Percentiles rank a stretch among this genome's conserved stretches.
These are phyloP conservation scores for Calophaca sinica DNA, from an alignment of 306 rosid species.

Conservation along the genomic window DNA sequence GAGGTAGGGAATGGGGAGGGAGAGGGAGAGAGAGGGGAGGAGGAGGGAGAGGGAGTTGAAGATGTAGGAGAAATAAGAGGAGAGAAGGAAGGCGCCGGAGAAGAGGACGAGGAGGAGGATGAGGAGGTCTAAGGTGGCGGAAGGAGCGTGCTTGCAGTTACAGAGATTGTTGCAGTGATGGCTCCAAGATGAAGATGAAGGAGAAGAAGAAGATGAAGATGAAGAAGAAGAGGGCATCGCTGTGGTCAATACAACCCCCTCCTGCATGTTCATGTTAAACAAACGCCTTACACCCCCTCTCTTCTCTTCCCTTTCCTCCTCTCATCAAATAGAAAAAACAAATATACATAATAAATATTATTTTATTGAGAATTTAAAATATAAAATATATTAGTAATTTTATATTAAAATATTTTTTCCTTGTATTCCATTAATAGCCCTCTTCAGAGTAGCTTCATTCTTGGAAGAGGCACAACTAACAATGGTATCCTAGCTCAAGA, in stretches of 20 bases:
- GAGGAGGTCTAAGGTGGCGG: slow-evolving; percentile 88
- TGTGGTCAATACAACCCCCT: slow-evolving; percentile 27
- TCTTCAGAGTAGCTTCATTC: no score
- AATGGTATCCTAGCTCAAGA: no score
- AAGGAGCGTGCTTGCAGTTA: slow-evolving; percentile 81
- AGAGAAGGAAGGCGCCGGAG: slow-evolving; percentile 81
- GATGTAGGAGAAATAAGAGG: slow-evolving; percentile 90
- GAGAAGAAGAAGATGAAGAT: background rate
- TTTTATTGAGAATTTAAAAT: no score
- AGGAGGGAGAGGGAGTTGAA: slow-evolving; percentile 87
- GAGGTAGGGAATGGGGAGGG: slow-evolving; percentile 56
- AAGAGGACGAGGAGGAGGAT: slow-evolving; percentile 83
- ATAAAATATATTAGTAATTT: no score
- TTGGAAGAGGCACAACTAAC: no score
- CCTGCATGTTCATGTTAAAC: slow-evolving; percentile 39
- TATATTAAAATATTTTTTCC: no score
- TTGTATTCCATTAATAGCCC: no score
- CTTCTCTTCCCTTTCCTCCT: background rate
- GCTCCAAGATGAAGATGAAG: slow-evolving; percentile 27
- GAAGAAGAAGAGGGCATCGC: slow-evolving; percentile 38
- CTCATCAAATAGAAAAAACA: background rate
- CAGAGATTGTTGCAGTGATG: slow-evolving; percentile 58
- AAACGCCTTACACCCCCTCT: slow-evolving; percentile 5
- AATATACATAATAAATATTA: no score
- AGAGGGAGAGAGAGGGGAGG: slow-evolving; percentile 57